phyloP scores from a whole-genome alignment of 2,329 filamentous ascomycete genomes.

The Cercospora beticola region DNA sequence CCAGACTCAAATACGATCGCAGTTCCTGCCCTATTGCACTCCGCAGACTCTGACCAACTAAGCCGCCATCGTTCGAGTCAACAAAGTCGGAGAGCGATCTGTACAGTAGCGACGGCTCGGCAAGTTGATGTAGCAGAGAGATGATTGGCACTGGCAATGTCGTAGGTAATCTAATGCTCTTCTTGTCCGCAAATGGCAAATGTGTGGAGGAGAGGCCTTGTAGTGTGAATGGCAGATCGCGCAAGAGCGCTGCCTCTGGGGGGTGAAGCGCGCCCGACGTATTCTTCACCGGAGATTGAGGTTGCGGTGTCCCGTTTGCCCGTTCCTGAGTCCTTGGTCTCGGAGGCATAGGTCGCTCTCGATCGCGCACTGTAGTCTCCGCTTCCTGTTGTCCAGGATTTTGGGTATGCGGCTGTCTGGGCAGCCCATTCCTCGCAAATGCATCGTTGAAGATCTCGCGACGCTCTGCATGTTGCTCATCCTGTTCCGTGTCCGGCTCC shows the following conservation, averaged over 20 bases:
- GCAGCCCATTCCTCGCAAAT: slow-evolving; percentile 48
- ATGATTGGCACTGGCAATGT: slow-evolving; percentile 81
- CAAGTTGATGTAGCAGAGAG: slow-evolving; percentile 81
- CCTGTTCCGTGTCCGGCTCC: slow-evolving; percentile 11
- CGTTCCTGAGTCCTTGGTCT: slow-evolving; percentile 25
- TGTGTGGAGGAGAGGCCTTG: slow-evolving; percentile 89
- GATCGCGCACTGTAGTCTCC: slow-evolving; percentile 22
- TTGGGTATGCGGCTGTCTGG: slow-evolving; percentile 38
- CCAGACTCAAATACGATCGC: slow-evolving; percentile 82
- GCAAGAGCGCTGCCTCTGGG: slow-evolving; percentile 49
- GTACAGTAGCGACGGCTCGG: slow-evolving; percentile 92
- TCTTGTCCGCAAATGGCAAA: slow-evolving; percentile 69
- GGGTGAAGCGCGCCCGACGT: slow-evolving; percentile 18
- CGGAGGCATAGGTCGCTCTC: slow-evolving; percentile 25
- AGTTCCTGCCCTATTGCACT: slow-evolving; percentile 83
- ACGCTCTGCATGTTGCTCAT: slow-evolving; percentile 26
- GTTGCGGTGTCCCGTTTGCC: slow-evolving; percentile 10
- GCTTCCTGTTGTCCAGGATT: slow-evolving; percentile 27
- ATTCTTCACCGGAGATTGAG: slow-evolving; percentile 16
- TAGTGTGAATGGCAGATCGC: slow-evolving; percentile 85
- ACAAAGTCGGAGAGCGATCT: slow-evolving; percentile 77
- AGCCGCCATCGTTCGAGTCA: slow-evolving; percentile 73
- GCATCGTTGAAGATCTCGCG: slow-evolving; percentile 46
- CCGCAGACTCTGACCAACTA: slow-evolving; percentile 88
- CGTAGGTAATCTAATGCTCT: slow-evolving; percentile 71